A percentile compares a stretch with the other conserved stretches of the same genome.
These are phyloP conservation scores for Fusarium sp. DNA, from an alignment of 2,329 filamentous ascomycete species.

Conservation along the genomic window DNA sequence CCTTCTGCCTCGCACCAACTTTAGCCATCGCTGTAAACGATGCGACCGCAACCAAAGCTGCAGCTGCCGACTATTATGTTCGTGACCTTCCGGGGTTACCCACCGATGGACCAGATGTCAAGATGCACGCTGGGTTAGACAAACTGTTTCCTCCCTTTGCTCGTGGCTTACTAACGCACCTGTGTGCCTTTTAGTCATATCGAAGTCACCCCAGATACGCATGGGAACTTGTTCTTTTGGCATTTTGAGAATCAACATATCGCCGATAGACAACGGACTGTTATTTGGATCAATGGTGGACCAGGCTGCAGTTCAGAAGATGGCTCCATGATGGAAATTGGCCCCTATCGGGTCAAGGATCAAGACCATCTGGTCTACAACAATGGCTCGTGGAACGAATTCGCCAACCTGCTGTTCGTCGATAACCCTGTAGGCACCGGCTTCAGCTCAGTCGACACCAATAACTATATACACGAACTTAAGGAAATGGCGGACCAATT, in stretches of 20 bases:
- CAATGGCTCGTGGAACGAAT: slow-evolving; percentile 98
- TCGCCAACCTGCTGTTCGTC: slow-evolving; percentile 95
- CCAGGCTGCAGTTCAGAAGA: slow-evolving; percentile 98
- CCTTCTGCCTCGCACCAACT: slow-evolving; percentile 55
- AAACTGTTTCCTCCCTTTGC: not conserved
- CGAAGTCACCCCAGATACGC: slow-evolving; percentile 83
- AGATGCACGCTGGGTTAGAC: slow-evolving; percentile 97
- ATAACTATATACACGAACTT: slow-evolving; percentile 86
- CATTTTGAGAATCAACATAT: slow-evolving; percentile 96
- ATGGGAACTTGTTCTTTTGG: slow-evolving; percentile 99
- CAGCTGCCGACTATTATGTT: slow-evolving; percentile 85
- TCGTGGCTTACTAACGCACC: slow-evolving; percentile 35
- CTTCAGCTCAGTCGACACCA: slow-evolving; percentile 92
- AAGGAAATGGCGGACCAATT: slow-evolving; percentile 91
- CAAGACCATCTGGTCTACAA: slow-evolving; percentile 78
- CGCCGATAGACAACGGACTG: slow-evolving; percentile 86
- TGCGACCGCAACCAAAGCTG: slow-evolving; percentile 37
- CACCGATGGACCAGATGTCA: slow-evolving; percentile 74
- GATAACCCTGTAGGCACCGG: slow-evolving; percentile 97
- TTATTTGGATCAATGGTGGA: slow-evolving; percentile 97
- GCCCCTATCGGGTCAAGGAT: slow-evolving; percentile 87
- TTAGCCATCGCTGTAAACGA: slow-evolving; percentile 44
- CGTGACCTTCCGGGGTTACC: slow-evolving; percentile 86
- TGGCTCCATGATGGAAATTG: slow-evolving; percentile 94
- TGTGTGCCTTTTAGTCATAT: slow-evolving; percentile 72